These are phyloP conservation scores for Closterium sp. DNA, from an alignment of 139 green algal genomes.

Conservation along the genomic window DNA sequence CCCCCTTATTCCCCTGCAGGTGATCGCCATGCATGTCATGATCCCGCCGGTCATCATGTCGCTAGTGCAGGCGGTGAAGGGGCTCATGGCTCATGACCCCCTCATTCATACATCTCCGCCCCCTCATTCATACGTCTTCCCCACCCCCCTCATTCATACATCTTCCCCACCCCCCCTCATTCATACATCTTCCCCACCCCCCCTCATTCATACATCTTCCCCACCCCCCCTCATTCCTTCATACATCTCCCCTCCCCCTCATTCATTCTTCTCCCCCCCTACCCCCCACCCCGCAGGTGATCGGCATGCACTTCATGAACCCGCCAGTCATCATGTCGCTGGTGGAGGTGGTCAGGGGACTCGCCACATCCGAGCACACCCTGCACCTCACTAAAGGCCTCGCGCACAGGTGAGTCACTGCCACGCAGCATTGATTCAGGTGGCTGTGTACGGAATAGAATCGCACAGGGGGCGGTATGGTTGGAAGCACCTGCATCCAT, in stretches of 20 bases:
- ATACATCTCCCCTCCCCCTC: neutral
- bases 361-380: constrained; percentile 52
- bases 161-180: neutral
- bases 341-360: constrained; percentile 58
- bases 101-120: neutral
- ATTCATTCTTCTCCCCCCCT: neutral
- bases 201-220: neutral
- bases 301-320: constrained; percentile 77
- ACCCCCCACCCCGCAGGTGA: constrained; percentile 3
- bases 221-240: neutral
- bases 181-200: neutral
- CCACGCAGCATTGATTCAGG: too few species aligned
- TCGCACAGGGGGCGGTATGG: too few species aligned
- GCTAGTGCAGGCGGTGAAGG: neutral
- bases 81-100: neutral
- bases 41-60: neutral
- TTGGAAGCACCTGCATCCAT: too few species aligned
- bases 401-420: constrained; percentile 40
- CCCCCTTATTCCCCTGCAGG: too few species aligned
- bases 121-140: neutral
- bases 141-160: neutral
- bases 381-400: constrained; percentile 63
- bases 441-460: too few species aligned
- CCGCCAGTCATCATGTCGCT: constrained; percentile 84
- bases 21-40: neutral